These are phyloP conservation scores for Omphalotus olearius DNA, from an alignment of 1,284 basidiomycete species.

Conservation along the genomic window DNA sequence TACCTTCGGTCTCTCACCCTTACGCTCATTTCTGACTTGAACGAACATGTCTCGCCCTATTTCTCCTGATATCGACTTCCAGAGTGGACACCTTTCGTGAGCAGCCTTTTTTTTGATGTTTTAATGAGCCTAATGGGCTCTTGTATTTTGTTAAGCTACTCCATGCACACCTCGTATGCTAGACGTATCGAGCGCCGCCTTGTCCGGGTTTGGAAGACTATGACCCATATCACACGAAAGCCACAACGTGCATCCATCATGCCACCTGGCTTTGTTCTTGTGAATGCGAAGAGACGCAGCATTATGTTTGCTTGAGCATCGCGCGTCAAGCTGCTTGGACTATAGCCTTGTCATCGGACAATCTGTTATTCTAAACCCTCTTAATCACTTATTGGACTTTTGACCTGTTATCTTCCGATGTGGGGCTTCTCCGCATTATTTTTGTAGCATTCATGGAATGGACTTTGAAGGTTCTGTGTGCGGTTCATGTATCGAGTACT, in stretches of 20 bases:
- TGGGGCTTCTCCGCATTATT: too few species aligned
- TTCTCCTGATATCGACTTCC: constrained; percentile 4
- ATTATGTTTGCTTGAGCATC: constrained; percentile 25
- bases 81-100: constrained; percentile 3
- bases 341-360: too few species aligned
- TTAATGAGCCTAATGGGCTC: background rate
- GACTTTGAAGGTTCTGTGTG: too few species aligned
- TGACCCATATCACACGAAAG: constrained; percentile 50
- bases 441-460: too few species aligned
- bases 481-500: too few species aligned
- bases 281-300: constrained; percentile 52
- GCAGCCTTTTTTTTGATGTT: background rate
- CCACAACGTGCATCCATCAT: constrained; percentile 48
- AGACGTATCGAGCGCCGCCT: constrained; percentile 55
- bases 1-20: background rate
- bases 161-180: constrained; percentile 30
- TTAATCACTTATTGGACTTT: too few species aligned
- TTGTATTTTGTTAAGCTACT: background rate
- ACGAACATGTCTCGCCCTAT: constrained; percentile 3
- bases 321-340: constrained; percentile 14
- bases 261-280: constrained; percentile 55
- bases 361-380: too few species aligned
- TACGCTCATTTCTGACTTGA: background rate
- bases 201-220: constrained; percentile 54
- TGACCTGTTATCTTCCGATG: too few species aligned